These are phyloP conservation scores for Sanghuangporus baumii DNA, from an alignment of 1,284 basidiomycete genomes.

Conservation along the genomic window DNA sequence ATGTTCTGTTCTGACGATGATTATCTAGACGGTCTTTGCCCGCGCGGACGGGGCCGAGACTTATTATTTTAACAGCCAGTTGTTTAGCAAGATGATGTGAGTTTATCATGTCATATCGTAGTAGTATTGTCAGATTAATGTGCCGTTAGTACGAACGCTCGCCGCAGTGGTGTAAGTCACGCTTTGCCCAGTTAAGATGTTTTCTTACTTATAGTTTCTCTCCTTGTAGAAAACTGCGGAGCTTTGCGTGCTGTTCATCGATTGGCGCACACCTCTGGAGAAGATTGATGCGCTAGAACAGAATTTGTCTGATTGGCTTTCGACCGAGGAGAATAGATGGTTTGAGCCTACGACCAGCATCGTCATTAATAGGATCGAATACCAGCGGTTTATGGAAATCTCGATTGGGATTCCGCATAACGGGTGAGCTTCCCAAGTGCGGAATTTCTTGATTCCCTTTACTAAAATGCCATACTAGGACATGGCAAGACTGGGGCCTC, in stretches of 20 bases:
- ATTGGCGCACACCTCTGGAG: constrained; percentile 65
- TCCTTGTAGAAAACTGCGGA: constrained; percentile 57
- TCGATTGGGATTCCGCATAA: constrained; percentile 69
- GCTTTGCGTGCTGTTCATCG: constrained; percentile 59
- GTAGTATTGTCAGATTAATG: constrained; percentile 7
- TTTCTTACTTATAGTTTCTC: constrained; percentile 4
- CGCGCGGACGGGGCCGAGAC: constrained; percentile 67
- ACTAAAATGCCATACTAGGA: constrained; percentile 18
- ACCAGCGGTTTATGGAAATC: constrained; percentile 57
- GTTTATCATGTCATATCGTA: constrained; percentile 22
- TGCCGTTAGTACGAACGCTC: constrained; percentile 52
- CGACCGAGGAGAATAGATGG: constrained; percentile 72
- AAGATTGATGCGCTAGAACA: constrained; percentile 65
- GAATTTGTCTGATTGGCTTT: constrained; percentile 64
- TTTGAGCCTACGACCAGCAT: constrained; percentile 61
- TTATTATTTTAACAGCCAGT: constrained; percentile 73
- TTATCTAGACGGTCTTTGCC: constrained; percentile 51
- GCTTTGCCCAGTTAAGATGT: not conserved
- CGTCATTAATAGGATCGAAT: constrained; percentile 53
- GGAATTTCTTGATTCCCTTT: constrained; percentile 10
- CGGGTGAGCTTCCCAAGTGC: constrained; percentile 35
- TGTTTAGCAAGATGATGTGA: constrained; percentile 69
- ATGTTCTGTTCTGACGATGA: not conserved
- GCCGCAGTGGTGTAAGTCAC: constrained; percentile 53
- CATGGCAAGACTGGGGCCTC: constrained; percentile 58